phyloP scores from a whole-genome alignment of 805 yeast genomes.

The Ogataea trehaloabstinens region DNA sequence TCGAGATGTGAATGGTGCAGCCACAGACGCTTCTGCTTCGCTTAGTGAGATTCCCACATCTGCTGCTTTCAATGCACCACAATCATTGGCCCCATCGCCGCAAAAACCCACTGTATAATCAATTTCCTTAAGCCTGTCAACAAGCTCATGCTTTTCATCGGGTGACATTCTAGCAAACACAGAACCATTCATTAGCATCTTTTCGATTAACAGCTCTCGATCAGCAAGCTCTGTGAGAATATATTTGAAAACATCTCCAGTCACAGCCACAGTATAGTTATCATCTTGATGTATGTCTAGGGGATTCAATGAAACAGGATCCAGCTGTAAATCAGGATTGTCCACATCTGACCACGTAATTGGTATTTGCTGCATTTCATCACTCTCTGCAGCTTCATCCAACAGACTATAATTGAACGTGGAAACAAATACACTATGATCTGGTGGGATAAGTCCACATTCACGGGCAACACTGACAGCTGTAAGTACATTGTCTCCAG shows the following conservation, averaged over 20 bases:
- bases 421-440: conserved; percentile 60
- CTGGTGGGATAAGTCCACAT: conserved; percentile 58
- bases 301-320: conserved; percentile 61
- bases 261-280: conserved; percentile 72
- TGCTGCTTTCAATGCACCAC: conserved; percentile 97
- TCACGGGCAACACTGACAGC: conserved; percentile 92
- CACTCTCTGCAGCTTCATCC: conserved; percentile 4
- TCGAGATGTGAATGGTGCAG: conserved; percentile 96
- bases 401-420: conserved; percentile 38
- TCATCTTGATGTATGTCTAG: conserved; percentile 29
- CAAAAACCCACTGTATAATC: conserved; percentile 96
- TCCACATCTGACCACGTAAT: conserved; percentile 70
- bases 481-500: conserved; percentile 94
- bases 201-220: conserved; percentile 39
- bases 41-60: conserved; percentile 95
- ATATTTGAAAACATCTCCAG: conserved; percentile 89
- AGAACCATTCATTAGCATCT: conserved; percentile 66
- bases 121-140: conserved; percentile 75
- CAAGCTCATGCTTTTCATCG: conserved; percentile 95
- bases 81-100: conserved; percentile 99
- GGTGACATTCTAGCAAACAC: conserved; percentile 98
- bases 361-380: conserved; percentile 18
- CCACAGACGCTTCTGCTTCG: conserved; percentile 98
- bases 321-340: conserved; percentile 54
- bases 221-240: conserved; percentile 57